Base-by-base conservation (phyloP, 2,329 filamentous ascomycete species). In the Raffaelea ambrosiae region DNA sequence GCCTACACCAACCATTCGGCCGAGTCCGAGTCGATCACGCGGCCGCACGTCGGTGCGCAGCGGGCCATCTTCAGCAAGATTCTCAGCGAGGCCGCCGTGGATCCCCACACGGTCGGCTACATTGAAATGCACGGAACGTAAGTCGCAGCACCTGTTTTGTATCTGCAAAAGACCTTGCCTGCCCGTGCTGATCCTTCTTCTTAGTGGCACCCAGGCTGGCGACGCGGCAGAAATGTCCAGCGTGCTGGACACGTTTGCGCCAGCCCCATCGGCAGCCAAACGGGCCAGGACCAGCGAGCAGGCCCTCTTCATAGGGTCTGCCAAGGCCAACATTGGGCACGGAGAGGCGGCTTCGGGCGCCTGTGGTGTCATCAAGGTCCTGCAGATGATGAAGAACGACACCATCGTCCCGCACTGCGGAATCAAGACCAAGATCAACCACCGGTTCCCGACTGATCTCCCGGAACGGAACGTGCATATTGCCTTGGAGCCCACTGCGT, bases 71-170 rank as follows among this genome's bases (percentile, higher is more conserved):
- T 75, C 61, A 73, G 73, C 54, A 71, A 71, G 46, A 69, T 82
- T 11, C 67, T 81, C 7, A 70, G 71, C 44, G 69, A 75, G 35
- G 73, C 77, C 31, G 73, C 73, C 51, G 65, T 81, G 21, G 72
- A 79, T 55, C 76, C 79, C 2, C 68, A 74, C 51, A 74, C 79
- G 45, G 71, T 84, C 50, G 72, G 71, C 59, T 83, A 81, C 55
- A 74, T 84, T n/a, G 81, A 84, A 59, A 78, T 83, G 71, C 81
- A 85, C 59, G 81, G 81, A 16, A 85, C 81, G 10, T n/a, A n/a
- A n/a, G n/a, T n/a, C n/a, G n/a, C n/a, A n/a, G n/a, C n/a, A n/a
- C n/a, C n/a, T n/a, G n/a, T n/a, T n/a, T n/a, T n/a, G n/a, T n/a
- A n/a, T n/a, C n/a, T n/a, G n/a, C n/a, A n/a, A n/a, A n/a, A n/a